Base-by-base conservation (phyloP, 176 grass and related monocot species). In the Carex pumila region DNA sequence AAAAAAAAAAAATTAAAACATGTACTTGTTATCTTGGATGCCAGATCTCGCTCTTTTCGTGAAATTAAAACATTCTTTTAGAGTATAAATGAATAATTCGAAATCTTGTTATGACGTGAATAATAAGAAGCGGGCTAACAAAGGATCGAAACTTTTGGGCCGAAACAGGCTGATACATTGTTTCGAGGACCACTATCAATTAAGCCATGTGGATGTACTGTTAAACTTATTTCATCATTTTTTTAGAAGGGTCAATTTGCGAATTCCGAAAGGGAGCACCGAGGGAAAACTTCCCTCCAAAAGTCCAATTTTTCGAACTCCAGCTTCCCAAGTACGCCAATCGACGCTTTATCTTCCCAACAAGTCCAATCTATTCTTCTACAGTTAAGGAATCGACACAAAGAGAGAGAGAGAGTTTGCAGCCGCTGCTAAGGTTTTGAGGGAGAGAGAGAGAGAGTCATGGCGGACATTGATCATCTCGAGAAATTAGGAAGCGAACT, bases 401-500 rank as follows among this genome's bases (percentile, higher is more conserved):
- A 10, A 17, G 65, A 71, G 30, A 25, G 57, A 79, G 47, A 43
- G 34, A 50, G 2, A 34, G 1, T 7, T 7, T 7, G 1, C 4
- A n/a, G 18, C 18, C 2, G 18, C 10, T 19, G 7, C 18, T 8
- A 19, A 19, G 6, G 2, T 8, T 29, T 63, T 11, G 1, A 49
- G 9, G 1, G 41, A 43, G 41, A 61, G 54, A 79, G 82, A 66
- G 5, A 81, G 57, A 80, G 7, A 61, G 66, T 32, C 34, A 98
- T 98, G 92, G 89, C 89, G 62, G 91, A 94, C 63, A 41, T 79
- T 64, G 89, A 37, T 25, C 78, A 92, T 83, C 91, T 98, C 25
- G 95, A 98, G 95, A 91, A 77, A 87, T 92, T 98, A 89, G 92
- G 91, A 12, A 87, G 64, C 59, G 95, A 98, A 86, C 91, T 98